Evolutionary conservation across 768 basidiomycete species (phyloP).

Genomic region (Termitomyces sp.): DNA sequence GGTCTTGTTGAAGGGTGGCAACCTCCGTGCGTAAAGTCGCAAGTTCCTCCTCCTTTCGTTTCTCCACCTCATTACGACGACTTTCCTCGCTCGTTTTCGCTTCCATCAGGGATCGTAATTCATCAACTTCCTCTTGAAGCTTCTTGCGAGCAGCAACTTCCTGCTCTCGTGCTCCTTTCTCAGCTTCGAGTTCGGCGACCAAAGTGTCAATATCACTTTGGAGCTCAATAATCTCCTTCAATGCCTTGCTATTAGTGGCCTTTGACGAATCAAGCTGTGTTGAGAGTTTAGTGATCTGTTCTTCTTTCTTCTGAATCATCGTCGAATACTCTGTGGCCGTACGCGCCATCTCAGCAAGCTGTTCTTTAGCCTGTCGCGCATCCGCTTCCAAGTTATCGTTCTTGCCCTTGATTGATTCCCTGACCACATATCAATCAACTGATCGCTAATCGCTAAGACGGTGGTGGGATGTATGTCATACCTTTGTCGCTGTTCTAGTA

Average conservation of each 20-base stretch:
- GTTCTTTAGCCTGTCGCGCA: conserved; percentile 65
- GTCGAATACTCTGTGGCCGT: conserved; percentile 71
- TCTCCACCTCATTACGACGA: conserved; percentile 77
- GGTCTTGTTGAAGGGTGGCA: conserved; percentile 55
- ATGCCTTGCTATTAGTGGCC: conserved; percentile 46
- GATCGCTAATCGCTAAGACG: neutral
- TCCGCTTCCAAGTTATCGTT: conserved; percentile 61
- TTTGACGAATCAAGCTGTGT: conserved; percentile 51
- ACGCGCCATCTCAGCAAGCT: conserved; percentile 72
- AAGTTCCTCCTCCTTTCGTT: conserved; percentile 85
- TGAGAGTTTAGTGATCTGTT: conserved; percentile 52
- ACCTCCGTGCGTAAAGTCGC: conserved; percentile 62
- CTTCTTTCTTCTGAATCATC: conserved; percentile 75
- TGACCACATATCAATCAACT: conserved; percentile 22
- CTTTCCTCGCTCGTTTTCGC: conserved; percentile 86
- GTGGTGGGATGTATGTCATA: conserved; percentile 19
- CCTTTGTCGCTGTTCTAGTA: conserved; percentile 60
- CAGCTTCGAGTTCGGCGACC: conserved; percentile 54
- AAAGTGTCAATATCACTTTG: conserved; percentile 65
- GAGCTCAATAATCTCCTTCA: conserved; percentile 62
- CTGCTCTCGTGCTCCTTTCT: conserved; percentile 45
- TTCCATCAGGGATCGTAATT: conserved; percentile 76
- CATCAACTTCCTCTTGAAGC: conserved; percentile 80
- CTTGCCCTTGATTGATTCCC: conserved; percentile 60
- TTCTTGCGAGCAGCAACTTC: conserved; percentile 48